Evolutionary conservation across 768 basidiomycete species (phyloP).

Genomic region (Cystofilobasidium capitatum): DNA sequence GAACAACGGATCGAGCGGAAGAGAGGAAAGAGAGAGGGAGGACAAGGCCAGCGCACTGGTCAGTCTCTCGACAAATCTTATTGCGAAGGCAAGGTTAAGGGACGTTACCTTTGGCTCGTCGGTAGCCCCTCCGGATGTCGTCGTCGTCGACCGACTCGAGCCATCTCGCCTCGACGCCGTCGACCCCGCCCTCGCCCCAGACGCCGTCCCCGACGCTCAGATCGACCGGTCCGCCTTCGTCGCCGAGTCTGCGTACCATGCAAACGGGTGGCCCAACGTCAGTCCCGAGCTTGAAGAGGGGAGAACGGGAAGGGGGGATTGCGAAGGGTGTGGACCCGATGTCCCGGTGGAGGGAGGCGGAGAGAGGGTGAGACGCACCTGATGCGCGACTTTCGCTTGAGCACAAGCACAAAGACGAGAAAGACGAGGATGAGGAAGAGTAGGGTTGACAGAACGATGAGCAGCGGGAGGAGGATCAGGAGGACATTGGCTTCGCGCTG

Average conservation of each 20-base stretch:
- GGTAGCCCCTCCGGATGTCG: constrained; percentile 56
- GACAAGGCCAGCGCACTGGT: no score
- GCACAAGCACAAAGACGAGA: constrained; percentile 75
- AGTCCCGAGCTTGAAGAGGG: not conserved
- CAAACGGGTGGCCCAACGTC: not conserved
- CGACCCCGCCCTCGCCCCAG: constrained; percentile 84
- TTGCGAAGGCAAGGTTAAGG: not conserved
- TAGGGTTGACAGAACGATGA: constrained; percentile 86
- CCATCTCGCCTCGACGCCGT: constrained; percentile 86
- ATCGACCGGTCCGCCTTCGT: constrained; percentile 85
- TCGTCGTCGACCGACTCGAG: constrained; percentile 66
- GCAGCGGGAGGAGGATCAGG: constrained; percentile 79
- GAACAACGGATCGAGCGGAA: not conserved
- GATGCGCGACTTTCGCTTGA: constrained; percentile 42
- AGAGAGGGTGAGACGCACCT: constrained; percentile 21
- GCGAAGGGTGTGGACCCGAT: not conserved
- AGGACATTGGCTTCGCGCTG: constrained; percentile 46
- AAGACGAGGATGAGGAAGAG: constrained; percentile 86
- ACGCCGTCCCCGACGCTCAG: constrained; percentile 78
- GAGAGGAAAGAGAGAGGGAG: not conserved
- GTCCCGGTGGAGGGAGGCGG: not conserved
- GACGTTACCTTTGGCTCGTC: constrained; percentile 70
- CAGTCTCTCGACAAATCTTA: no score
- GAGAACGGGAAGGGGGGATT: not conserved
- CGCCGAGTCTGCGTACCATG: constrained; percentile 35